Conservation (phyloP, 768 basidiomycete genomes). For the Podaxis pistillaris region DNA sequence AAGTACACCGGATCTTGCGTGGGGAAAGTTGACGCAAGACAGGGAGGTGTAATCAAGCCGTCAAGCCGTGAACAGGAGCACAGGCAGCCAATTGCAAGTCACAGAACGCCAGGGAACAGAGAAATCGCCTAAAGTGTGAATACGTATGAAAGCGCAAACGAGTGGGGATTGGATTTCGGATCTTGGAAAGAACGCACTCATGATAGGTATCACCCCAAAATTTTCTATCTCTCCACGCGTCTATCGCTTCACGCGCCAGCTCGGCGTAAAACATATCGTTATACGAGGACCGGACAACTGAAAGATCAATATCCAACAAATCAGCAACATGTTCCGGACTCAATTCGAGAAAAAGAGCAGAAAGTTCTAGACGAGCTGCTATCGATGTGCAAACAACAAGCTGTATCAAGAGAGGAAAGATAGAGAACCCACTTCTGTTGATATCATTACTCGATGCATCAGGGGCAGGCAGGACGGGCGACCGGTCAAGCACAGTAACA, state of each 20-base stretch:
- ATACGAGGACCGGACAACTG: slow-evolving; percentile 78
- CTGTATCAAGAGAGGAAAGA: background rate
- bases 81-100: background rate
- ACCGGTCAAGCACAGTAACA: slow-evolving; percentile 77
- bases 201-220: slow-evolving; percentile 78
- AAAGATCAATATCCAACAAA: background rate
- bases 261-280: slow-evolving; percentile 64
- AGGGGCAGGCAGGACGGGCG: slow-evolving; percentile 66
- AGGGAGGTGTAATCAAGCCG: background rate
- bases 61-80: slow-evolving; percentile 1
- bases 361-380: background rate
- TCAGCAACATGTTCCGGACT: background rate
- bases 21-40: slow-evolving; percentile 1
- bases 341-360: background rate
- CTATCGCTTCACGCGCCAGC: slow-evolving; percentile 76
- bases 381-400: background rate
- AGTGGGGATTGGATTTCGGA: slow-evolving; percentile 15
- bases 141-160: background rate
- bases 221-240: slow-evolving; percentile 64
- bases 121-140: slow-evolving; percentile 7
- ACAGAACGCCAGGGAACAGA: background rate
- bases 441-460: slow-evolving; percentile 73
- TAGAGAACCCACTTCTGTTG: slow-evolving; percentile 40
- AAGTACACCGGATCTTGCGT: slow-evolving; percentile 65
- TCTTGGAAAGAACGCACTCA: slow-evolving; percentile 53